These are phyloP conservation scores for Emericellopsis atlantica DNA, from an alignment of 2,329 filamentous ascomycete genomes.

Conservation along the genomic window DNA sequence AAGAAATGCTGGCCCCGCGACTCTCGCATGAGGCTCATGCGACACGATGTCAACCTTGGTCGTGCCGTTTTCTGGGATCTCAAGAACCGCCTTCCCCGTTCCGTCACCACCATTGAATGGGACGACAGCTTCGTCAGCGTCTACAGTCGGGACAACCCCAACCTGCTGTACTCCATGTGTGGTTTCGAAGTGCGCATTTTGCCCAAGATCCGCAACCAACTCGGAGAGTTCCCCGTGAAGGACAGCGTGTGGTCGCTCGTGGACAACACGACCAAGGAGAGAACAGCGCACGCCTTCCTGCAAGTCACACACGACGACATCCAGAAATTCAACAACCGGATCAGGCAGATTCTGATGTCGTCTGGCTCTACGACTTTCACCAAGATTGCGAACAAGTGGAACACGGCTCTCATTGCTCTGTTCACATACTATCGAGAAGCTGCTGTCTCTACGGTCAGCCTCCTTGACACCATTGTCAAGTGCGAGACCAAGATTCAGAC, in stretches of 20 bases:
- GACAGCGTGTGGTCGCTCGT: slow-evolving; percentile 98
- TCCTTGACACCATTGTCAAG: slow-evolving; percentile 96
- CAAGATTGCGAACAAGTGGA: slow-evolving; percentile 99
- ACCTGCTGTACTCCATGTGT: slow-evolving; percentile 93
- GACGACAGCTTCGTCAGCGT: slow-evolving; percentile 97
- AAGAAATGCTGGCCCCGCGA: slow-evolving; percentile 99
- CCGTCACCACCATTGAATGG: slow-evolving; percentile 96
- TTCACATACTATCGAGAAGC: slow-evolving; percentile 99
- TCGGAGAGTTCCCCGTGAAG: slow-evolving; percentile 93
- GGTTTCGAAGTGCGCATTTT: slow-evolving; percentile 95
- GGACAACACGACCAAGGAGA: slow-evolving; percentile 91
- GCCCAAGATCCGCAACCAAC: slow-evolving; percentile 87
- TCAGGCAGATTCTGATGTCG: slow-evolving; percentile 97
- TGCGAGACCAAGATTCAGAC: slow-evolving; percentile 99
- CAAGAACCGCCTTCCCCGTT: slow-evolving; percentile 90
- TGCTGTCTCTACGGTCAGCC: slow-evolving; percentile 84
- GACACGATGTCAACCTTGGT: slow-evolving; percentile 95
- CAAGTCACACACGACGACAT: slow-evolving; percentile 98
- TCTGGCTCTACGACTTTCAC: slow-evolving; percentile 99
- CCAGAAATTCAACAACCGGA: slow-evolving; percentile 97
- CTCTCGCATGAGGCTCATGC: slow-evolving; percentile 95
- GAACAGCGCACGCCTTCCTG: slow-evolving; percentile 92
- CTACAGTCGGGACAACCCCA: slow-evolving; percentile 96
- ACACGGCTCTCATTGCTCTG: slow-evolving; percentile 88
- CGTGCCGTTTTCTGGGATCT: slow-evolving; percentile 98